Evolutionary conservation across 2,329 filamentous ascomycete species (phyloP).

Genomic region (Claviceps sp.): DNA sequence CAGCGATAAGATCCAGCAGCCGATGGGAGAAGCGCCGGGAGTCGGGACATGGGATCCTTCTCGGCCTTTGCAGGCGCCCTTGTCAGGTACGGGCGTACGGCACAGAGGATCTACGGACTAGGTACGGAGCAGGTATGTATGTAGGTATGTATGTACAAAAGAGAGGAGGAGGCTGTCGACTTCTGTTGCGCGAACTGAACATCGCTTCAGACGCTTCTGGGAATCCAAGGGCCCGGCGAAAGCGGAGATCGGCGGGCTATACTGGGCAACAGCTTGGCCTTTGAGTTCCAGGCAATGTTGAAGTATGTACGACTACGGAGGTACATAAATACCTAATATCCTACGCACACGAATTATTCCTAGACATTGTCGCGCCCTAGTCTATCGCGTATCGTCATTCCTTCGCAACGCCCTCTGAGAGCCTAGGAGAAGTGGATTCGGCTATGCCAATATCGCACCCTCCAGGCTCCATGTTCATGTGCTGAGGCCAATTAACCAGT

Average conservation of each 20-base stretch:
- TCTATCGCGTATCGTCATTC: slow-evolving; percentile 1
- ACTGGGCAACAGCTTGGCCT: background rate
- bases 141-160: too few relatives aligned
- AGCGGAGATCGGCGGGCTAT: background rate
- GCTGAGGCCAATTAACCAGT: slow-evolving; percentile 4
- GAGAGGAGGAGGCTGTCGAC: background rate
- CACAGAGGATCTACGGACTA: too few relatives aligned
- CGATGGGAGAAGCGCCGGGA: background rate
- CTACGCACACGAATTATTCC: too few relatives aligned
- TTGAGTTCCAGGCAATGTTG: background rate
- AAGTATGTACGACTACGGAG: too few relatives aligned
- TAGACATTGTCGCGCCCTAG: background rate
- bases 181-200: background rate
- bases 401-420: background rate
- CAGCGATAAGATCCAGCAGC: background rate
- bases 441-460: background rate
- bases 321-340: background rate
- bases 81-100: background rate
- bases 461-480: background rate
- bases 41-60: background rate
- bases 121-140: too few relatives aligned
- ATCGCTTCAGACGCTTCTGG: background rate
- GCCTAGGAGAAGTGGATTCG: background rate
- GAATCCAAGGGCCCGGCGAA: background rate
- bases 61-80: background rate